phyloP scores from a whole-genome alignment of 2,329 filamentous ascomycete genomes.

The Fusarium caatingaense region DNA sequence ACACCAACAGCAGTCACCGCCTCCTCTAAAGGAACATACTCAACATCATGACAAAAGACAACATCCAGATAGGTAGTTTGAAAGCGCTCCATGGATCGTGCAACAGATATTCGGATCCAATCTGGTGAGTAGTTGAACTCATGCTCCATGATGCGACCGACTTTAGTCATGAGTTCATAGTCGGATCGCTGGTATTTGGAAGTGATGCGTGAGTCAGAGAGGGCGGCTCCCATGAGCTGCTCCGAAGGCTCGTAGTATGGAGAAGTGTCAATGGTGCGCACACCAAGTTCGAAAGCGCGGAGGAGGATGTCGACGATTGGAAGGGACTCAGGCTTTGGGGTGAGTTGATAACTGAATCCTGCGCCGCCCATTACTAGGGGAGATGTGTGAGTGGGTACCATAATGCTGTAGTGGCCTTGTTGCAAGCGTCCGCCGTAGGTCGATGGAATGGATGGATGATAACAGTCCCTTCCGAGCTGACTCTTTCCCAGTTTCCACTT shows the following conservation, averaged over 20 bases:
- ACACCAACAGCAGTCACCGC: constrained; percentile 8
- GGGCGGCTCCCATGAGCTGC: constrained; percentile 12
- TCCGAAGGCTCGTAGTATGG: constrained; percentile 13
- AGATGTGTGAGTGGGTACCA: background rate
- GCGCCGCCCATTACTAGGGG: constrained; percentile 4
- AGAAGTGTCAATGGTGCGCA: background rate
- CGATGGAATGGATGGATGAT: accelerated
- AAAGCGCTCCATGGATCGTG: background rate
- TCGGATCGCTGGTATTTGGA: background rate
- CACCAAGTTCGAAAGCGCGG: constrained; percentile 2
- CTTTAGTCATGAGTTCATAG: constrained; percentile 14
- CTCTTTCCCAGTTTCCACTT: no score
- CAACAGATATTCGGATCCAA: constrained; percentile 3
- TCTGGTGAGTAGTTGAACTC: constrained; percentile 12
- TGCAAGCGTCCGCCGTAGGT: no score
- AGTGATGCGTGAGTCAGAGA: background rate
- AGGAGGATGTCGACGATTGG: constrained; percentile 8
- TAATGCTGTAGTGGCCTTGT: background rate
- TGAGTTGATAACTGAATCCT: constrained; percentile 7
- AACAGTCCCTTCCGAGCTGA: accelerated
- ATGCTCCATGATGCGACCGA: constrained; percentile 12
- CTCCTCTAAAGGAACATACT: constrained; percentile 2
- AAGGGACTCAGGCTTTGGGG: background rate
- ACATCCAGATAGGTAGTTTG: constrained; percentile 1
- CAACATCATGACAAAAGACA: constrained; percentile 13